phyloP scores from a whole-genome alignment of 2,329 filamentous ascomycete species.

The Fusarium illudens region DNA sequence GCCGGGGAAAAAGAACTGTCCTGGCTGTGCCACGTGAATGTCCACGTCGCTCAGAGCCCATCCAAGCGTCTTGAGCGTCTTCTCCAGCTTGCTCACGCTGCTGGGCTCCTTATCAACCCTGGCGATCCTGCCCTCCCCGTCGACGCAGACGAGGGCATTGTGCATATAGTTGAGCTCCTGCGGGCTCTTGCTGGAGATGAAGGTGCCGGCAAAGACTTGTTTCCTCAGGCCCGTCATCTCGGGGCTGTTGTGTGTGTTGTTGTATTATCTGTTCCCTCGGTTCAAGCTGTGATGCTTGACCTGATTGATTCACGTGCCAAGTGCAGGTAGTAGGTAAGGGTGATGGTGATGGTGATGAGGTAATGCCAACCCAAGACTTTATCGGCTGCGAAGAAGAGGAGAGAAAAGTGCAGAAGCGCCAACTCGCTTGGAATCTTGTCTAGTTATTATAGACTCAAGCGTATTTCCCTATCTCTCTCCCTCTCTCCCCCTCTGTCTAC shows the following conservation, averaged over 20 bases:
- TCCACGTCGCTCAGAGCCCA: slow-evolving; percentile 54
- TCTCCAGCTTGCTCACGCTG: slow-evolving; percentile 42
- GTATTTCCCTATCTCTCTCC: not conserved
- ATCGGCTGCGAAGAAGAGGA: not conserved
- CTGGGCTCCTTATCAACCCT: slow-evolving; percentile 53
- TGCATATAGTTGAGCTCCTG: slow-evolving; percentile 61
- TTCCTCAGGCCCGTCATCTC: slow-evolving; percentile 43
- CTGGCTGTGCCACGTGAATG: slow-evolving; percentile 50
- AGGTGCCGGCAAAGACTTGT: slow-evolving; percentile 63
- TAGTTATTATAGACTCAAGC: not conserved
- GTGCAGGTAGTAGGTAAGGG: too few species aligned
- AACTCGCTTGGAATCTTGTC: not conserved
- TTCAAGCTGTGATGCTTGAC: not conserved
- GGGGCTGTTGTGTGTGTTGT: not conserved
- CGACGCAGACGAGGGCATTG: slow-evolving; percentile 60
- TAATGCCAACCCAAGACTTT: not conserved
- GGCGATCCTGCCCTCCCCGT: slow-evolving; percentile 58
- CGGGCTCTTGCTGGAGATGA: slow-evolving; percentile 61
- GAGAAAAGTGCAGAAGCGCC: not conserved
- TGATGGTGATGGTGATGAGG: not conserved
- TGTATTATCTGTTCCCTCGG: not conserved
- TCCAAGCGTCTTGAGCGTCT: slow-evolving; percentile 51
- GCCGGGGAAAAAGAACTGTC: slow-evolving; percentile 83
- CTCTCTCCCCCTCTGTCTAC: not conserved
- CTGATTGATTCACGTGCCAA: not conserved